These are phyloP conservation scores for Alloascoidea hylecoeti DNA, from an alignment of 805 yeast genomes.

Conservation along the genomic window DNA sequence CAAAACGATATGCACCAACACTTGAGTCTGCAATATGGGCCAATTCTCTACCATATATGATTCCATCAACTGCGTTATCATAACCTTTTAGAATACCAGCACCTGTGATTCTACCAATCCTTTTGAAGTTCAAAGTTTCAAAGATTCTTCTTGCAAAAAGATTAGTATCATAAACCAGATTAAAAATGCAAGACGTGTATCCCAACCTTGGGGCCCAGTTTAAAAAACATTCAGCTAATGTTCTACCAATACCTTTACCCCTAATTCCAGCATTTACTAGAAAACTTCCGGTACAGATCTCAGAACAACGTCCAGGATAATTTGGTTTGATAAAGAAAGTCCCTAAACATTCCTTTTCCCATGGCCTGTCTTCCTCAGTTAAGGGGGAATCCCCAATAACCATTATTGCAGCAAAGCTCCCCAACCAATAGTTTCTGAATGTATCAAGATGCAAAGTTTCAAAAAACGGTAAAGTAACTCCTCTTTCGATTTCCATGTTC, in stretches of 20 bases:
- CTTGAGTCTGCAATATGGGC: slow-evolving; percentile 38
- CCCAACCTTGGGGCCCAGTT: slow-evolving; percentile 90
- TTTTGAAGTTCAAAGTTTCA: slow-evolving; percentile 61
- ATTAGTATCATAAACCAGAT: slow-evolving; percentile 80
- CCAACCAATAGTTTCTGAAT: slow-evolving; percentile 81
- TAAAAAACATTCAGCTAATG: slow-evolving; percentile 68
- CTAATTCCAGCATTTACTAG: slow-evolving; percentile 88
- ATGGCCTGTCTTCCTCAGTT: slow-evolving; percentile 40
- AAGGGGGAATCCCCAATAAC: slow-evolving; percentile 61
- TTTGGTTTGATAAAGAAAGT: slow-evolving; percentile 75
- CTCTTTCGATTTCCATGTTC: slow-evolving; percentile 82
- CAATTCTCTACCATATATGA: slow-evolving; percentile 73
- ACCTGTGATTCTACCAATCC: slow-evolving; percentile 70
- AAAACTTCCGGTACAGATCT: slow-evolving; percentile 82
- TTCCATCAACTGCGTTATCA: slow-evolving; percentile 75
- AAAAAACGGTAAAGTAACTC: slow-evolving; percentile 78
- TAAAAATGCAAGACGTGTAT: slow-evolving; percentile 72
- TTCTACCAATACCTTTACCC: slow-evolving; percentile 82
- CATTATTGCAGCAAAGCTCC: slow-evolving; percentile 66
- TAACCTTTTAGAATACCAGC: slow-evolving; percentile 83
- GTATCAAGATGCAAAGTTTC: slow-evolving; percentile 65
- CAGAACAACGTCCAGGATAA: slow-evolving; percentile 87
- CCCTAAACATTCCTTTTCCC: slow-evolving; percentile 92
- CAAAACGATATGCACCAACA: slow-evolving; percentile 47
- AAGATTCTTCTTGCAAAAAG: slow-evolving; percentile 68